These are phyloP conservation scores for Cladorrhinum sp. DNA, from an alignment of 2,329 filamentous ascomycete species.

Conservation along the genomic window DNA sequence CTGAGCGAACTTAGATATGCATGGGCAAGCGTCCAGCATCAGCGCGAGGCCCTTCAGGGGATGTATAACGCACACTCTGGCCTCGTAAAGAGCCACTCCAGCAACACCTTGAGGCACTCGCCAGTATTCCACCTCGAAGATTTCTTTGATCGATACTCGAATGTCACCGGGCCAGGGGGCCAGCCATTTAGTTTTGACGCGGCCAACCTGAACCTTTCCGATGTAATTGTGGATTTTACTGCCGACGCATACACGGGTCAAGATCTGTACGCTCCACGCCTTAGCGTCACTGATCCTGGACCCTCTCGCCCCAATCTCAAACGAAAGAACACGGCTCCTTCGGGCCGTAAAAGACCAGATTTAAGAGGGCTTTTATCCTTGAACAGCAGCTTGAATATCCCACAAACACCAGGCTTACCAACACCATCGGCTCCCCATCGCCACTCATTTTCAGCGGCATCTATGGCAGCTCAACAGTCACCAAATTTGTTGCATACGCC, in stretches of 20 bases:
- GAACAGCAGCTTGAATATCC: conserved; percentile 32
- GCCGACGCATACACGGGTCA: conserved; percentile 54
- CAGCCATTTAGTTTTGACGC: conserved; percentile 65
- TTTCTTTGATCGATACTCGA: conserved; percentile 77
- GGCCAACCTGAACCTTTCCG: conserved; percentile 68
- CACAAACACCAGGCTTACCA: conserved; percentile 30
- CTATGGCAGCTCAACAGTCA: conserved; percentile 38
- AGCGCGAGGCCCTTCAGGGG: conserved; percentile 72
- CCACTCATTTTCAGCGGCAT: conserved; percentile 38
- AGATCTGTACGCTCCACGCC: conserved; percentile 45
- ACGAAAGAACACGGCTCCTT: conserved; percentile 45
- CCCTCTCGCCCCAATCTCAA: conserved; percentile 44
- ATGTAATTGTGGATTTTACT: conserved; percentile 60
- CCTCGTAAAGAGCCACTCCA: conserved; percentile 69
- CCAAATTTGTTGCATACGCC: conserved; percentile 40
- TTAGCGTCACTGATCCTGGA: conserved; percentile 27
- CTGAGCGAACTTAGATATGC: conserved; percentile 70
- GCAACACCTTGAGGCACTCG: conserved; percentile 68
- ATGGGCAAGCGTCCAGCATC: conserved; percentile 77
- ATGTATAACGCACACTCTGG: conserved; percentile 78
- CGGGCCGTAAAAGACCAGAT: conserved; percentile 40
- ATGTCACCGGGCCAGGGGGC: conserved; percentile 55
- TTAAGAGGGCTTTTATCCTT: conserved; percentile 37
- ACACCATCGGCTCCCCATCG: conserved; percentile 33
- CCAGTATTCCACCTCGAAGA: conserved; percentile 82